Base-by-base conservation (phyloP, 208 protist species). In the Leishmania mexicana region DNA sequence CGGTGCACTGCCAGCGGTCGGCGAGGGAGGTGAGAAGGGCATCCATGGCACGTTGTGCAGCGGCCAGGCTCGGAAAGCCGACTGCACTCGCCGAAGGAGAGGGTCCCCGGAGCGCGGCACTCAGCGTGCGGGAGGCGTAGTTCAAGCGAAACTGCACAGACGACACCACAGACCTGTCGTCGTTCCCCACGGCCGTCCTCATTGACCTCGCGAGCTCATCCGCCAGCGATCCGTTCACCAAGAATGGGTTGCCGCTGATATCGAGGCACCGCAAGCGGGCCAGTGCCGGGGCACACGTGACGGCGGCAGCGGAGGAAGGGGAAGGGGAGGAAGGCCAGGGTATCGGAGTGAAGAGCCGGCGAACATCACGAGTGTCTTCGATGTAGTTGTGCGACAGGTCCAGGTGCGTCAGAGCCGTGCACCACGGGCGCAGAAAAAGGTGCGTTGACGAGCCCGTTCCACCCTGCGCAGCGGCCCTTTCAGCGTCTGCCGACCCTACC, bases 331-430 rank as follows among this genome's bases (percentile, higher is more conserved):
- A 40, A 24, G 83, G 65, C 47, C 68, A 79, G 13, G 1, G 65
- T 15, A 80, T 67, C 1, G 75, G n/a, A 2, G 47, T 17, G 21
- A 81, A 24, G 42, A 84, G 75, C 0, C 80, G 79, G 13, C 76
- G 80, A 2, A 85, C 65, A 28, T 81, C 74, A 42, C 49, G 42
- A 2, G 83, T 35, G 57, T 87, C 83, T 73, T 90, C 87, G 38
- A 90, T 78, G 67, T 77, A 84, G 82, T 88, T 90, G 49, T 83
- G 35, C 1, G 87, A 83, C 31, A 90, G 60, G n/a, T 90, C 87
- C 0, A 90, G 72, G 31, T 54, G 54, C n/a, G 77, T 76, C 35
- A 90, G 35, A 13, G 77, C 70, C 15, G 76, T 76, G 17, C 62
- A 68, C 86, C 86, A 89, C 47, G 83, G 83, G 1, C 74, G 78